A percentile compares a stretch with the other conserved stretches of the same genome.
phyloP scores from a whole-genome alignment of 331 rosid species.

The Acacia pycnantha region DNA sequence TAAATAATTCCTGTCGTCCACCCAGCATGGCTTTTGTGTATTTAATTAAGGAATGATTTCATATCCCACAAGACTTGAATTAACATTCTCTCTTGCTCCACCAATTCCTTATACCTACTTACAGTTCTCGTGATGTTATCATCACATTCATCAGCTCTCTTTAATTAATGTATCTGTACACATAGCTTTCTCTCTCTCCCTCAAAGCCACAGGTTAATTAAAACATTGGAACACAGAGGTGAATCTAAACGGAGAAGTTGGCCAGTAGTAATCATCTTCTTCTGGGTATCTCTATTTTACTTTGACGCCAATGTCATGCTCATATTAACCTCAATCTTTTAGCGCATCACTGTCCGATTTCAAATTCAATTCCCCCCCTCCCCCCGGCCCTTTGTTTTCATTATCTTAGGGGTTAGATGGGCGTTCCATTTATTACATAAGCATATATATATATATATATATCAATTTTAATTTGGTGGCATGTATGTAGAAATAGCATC shows the following conservation, averaged over 20 bases:
- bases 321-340: slow-evolving; percentile 21
- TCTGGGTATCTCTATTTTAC: slow-evolving; percentile 7
- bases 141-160: slow-evolving; percentile 20
- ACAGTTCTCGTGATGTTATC: slow-evolving; percentile 29
- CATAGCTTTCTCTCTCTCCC: neutral
- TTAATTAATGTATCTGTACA: slow-evolving; percentile 18
- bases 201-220: neutral
- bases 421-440: slow-evolving; percentile 34
- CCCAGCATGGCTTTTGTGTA: slow-evolving; percentile 24
- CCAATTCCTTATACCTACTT: slow-evolving; percentile 3
- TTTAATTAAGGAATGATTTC: slow-evolving; percentile 39
- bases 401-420: slow-evolving; percentile 35
- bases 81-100: neutral
- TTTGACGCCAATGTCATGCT: neutral
- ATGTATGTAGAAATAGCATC: neutral
- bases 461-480: neutral
- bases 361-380: slow-evolving; percentile 18
- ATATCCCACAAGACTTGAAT: slow-evolving; percentile 7
- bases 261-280: neutral
- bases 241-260: neutral
- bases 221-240: neutral
- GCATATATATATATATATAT: too few relatives aligned
- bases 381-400: neutral
- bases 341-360: slow-evolving; percentile 8
- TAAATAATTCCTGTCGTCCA: slow-evolving; percentile 13